Evolutionary conservation across 1,284 basidiomycete genomes (phyloP).

Genomic region (Ceratobasidium sp.): DNA sequence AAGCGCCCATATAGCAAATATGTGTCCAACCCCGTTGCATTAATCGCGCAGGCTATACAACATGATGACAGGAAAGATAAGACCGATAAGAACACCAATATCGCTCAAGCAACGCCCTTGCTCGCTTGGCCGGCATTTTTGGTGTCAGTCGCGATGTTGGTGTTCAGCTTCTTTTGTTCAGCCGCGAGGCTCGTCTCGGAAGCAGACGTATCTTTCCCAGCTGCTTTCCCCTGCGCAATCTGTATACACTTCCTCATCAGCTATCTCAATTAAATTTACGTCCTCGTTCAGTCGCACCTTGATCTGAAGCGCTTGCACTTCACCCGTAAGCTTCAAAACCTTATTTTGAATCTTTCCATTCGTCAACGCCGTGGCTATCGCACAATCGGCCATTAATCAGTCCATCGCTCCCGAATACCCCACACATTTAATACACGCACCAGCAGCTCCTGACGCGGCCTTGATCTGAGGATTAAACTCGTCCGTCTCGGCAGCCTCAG

Average conservation of each 20-base stretch:
- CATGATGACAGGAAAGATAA: background rate
- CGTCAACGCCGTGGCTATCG: constrained; percentile 56
- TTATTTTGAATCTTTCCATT: constrained; percentile 65
- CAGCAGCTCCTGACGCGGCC: constrained; percentile 56
- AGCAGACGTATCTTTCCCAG: constrained; percentile 53
- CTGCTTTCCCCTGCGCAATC: constrained; percentile 57
- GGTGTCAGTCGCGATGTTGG: constrained; percentile 56
- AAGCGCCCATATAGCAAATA: too few relatives aligned
- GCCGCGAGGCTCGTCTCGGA: constrained; percentile 51
- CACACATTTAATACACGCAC: constrained; percentile 44
- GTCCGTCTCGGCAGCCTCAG: constrained; percentile 60
- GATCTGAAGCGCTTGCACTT: constrained; percentile 58
- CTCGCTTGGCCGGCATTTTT: constrained; percentile 51
- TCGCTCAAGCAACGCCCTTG: constrained; percentile 33
- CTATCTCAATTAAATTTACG: background rate
- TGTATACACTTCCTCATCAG: constrained; percentile 42
- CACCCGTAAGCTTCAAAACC: constrained; percentile 62
- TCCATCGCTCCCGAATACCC: background rate
- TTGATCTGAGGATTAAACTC: constrained; percentile 60
- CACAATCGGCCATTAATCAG: too few relatives aligned
- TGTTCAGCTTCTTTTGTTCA: constrained; percentile 56
- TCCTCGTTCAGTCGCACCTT: constrained; percentile 49
- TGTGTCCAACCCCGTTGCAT: too few relatives aligned
- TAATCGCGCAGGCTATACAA: too few relatives aligned
- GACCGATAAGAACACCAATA: background rate